Evolutionary conservation across 768 basidiomycete species (phyloP), one percentile per base, ranked within the genome.

Genomic region (Rhodotorula kratochvilovae): DNA sequence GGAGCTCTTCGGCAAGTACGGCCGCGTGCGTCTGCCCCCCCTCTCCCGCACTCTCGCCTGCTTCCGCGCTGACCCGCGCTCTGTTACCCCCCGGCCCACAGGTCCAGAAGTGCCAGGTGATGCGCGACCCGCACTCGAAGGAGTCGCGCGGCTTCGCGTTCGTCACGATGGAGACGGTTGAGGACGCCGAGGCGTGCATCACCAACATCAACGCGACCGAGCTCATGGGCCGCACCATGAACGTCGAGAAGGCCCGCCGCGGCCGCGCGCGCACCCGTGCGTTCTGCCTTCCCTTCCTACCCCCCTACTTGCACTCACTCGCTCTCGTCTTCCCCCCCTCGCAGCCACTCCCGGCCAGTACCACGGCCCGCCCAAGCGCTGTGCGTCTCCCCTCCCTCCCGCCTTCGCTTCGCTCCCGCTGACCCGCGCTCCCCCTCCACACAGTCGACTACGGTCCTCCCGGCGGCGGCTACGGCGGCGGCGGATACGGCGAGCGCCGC

Each of bases 241-340:
- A 85, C 68, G 90, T 99, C n/a, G 90, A 93, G 83, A 93, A 89
- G 91, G 92, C 92, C 74, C 89, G 91, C 61, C 89, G 91, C 75
- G 92, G 89, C 66, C 88, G 92, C 71, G 92, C 91, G 27, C 85
- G 92, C 74, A 90, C 92, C 21, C 90, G 45, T 46, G 45, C 45
- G 45, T 46, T 21, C 21, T 15, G 42, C 5, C 45, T 46, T 21
- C 45, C 39, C 39, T 39, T n/a, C n/a, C n/a, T n/a, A n/a, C n/a
- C n/a, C n/a, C n/a, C n/a, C n/a, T n/a, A n/a, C n/a, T n/a, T n/a
- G n/a, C n/a, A n/a, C n/a, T n/a, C n/a, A n/a, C n/a, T n/a, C n/a
- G n/a, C n/a, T n/a, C n/a, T n/a, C n/a, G n/a, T n/a, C n/a, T n/a
- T n/a, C n/a, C n/a, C n/a, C n/a, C n/a, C n/a, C n/a, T n/a, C n/a